Conservation (phyloP, 345 rosid species). For the Syzygium jambos region DNA sequence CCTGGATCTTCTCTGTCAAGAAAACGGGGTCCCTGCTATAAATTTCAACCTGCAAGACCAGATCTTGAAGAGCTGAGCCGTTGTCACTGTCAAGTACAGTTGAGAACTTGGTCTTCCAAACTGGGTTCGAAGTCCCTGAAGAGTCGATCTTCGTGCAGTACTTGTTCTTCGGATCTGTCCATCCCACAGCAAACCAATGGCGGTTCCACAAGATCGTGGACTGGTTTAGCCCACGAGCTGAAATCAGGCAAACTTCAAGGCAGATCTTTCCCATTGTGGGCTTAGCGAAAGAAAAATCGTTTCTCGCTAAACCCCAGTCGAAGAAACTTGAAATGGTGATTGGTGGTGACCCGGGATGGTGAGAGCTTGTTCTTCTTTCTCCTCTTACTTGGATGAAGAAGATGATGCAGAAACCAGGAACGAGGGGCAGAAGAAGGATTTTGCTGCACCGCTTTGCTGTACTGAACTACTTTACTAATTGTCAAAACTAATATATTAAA, state of each 20-base stretch:
- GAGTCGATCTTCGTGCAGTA: constrained; percentile 76
- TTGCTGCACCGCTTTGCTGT: not conserved
- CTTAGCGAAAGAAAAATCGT: not conserved
- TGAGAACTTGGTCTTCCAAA: constrained; percentile 80
- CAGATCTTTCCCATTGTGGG: constrained; percentile 54
- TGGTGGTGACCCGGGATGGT: not conserved
- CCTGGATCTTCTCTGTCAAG: constrained; percentile 71
- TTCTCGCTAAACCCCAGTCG: not conserved
- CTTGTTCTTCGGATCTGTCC: constrained; percentile 79
- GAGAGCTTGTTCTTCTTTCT: not conserved
- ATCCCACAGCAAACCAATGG: constrained; percentile 94
- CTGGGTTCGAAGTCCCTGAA: constrained; percentile 58
- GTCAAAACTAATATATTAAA: not conserved
- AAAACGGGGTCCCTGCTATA: constrained; percentile 83
- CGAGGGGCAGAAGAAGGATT: not conserved
- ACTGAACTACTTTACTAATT: not conserved
- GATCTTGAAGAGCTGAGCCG: constrained; percentile 7
- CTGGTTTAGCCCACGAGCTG: constrained; percentile 67
- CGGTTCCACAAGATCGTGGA: constrained; percentile 52
- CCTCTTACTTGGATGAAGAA: not conserved
- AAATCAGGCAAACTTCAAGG: constrained; percentile 62
- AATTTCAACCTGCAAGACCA: constrained; percentile 55
- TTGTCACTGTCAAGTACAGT: constrained; percentile 38
- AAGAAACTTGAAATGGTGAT: not conserved
- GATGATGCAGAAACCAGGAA: not conserved